Percentiles rank a stretch among this genome's conserved stretches.
Conservation (phyloP, 495 filamentous ascomycete genomes). For the Penicilliopsis zonata region DNA sequence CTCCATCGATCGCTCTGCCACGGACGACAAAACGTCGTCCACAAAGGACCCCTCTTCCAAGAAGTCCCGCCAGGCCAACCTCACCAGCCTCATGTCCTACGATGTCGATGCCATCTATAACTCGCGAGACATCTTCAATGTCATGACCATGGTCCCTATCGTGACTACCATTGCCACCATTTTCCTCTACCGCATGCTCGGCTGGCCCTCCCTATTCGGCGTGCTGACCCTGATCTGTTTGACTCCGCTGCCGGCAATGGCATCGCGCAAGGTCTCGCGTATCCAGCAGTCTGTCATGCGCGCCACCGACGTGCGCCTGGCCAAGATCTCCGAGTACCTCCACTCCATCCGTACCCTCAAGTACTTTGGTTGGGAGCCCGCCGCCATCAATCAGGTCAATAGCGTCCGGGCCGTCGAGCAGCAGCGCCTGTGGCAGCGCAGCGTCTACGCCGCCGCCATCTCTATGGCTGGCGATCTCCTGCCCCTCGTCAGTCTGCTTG, state of each 20-base stretch:
- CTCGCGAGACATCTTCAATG: constrained; percentile 28
- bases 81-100: constrained; percentile 40
- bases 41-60: constrained; percentile 15
- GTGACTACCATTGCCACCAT: constrained; percentile 21
- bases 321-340: constrained; percentile 36
- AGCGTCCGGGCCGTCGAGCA: constrained; percentile 31
- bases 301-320: constrained; percentile 38
- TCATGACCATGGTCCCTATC: constrained; percentile 19
- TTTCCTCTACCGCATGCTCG: constrained; percentile 32
- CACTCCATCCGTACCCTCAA: constrained; percentile 37
- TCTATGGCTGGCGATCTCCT: constrained; percentile 21
- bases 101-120: constrained; percentile 33
- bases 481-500: constrained; percentile 27
- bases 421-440: constrained; percentile 31
- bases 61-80: constrained; percentile 28
- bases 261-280: constrained; percentile 20
- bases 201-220: constrained; percentile 34
- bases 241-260: constrained; percentile 24
- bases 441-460: constrained; percentile 21
- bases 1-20: constrained; percentile 4
- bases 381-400: constrained; percentile 26
- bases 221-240: constrained; percentile 21
- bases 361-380: constrained; percentile 40
- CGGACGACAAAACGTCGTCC: constrained; percentile 7
- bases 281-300: constrained; percentile 30